These are phyloP conservation scores for Fraxinus nigra DNA, from an alignment of 305 asterid species.

Conservation along the genomic window DNA sequence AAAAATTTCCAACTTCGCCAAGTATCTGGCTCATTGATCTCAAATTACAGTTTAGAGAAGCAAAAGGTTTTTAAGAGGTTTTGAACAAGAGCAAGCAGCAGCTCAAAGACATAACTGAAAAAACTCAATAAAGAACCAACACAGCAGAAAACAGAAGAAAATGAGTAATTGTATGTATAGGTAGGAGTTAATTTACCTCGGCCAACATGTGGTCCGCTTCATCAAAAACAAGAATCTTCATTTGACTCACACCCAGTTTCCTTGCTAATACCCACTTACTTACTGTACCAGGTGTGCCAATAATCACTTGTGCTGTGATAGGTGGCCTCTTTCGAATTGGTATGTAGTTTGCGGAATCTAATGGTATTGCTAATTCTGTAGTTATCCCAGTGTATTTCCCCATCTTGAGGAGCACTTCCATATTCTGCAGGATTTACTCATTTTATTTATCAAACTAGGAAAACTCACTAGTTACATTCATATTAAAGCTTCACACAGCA, in stretches of 20 bases:
- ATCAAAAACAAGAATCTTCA: slow-evolving; percentile 92
- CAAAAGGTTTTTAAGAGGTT: not conserved
- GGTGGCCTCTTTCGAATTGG: slow-evolving; percentile 59
- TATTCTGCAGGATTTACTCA: slow-evolving; percentile 50
- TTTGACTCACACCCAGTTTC: slow-evolving; percentile 64
- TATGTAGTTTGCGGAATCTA: slow-evolving; percentile 45
- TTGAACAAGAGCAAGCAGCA: not conserved
- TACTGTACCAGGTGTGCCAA: slow-evolving; percentile 97
- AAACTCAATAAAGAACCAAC: not conserved
- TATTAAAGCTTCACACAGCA: not conserved
- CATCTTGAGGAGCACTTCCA: slow-evolving; percentile 90
- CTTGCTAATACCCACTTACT: slow-evolving; percentile 56
- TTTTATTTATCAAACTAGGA: slow-evolving; percentile 9
- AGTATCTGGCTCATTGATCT: slow-evolving; percentile 16
- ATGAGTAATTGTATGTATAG: not conserved
- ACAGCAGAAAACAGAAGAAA: not conserved
- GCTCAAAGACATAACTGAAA: not conserved
- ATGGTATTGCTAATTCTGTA: slow-evolving; percentile 69
- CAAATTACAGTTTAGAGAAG: slow-evolving; percentile 11
- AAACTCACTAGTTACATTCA: not conserved
- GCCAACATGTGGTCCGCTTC: slow-evolving; percentile 98
- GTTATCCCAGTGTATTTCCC: slow-evolving; percentile 79
- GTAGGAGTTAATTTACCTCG: slow-evolving; percentile 42
- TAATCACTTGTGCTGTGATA: slow-evolving; percentile 68
- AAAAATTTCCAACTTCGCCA: not conserved